Percentiles rank a stretch among this genome's conserved stretches.
Conservation (phyloP, 2,329 filamentous ascomycete species). For the Verticillium isaacii region DNA sequence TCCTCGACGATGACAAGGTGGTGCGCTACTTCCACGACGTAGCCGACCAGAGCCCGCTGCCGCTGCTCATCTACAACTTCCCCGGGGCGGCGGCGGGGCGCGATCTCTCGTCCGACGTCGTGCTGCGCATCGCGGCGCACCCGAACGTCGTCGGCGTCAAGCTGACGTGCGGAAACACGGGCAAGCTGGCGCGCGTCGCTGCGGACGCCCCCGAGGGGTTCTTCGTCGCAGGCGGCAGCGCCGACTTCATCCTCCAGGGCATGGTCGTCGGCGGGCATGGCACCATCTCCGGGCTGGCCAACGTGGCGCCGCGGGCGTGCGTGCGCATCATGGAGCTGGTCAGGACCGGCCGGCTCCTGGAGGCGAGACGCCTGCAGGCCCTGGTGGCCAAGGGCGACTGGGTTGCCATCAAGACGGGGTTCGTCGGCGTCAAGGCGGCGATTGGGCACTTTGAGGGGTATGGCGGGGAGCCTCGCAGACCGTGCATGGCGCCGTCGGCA, state of each 20-base stretch:
- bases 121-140: constrained; percentile 45
- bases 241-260: constrained; percentile 70
- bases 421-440: constrained; percentile 42
- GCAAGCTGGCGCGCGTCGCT: constrained; percentile 58
- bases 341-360: constrained; percentile 47
- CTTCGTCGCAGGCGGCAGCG: constrained; percentile 67
- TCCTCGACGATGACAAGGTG: constrained; percentile 53
- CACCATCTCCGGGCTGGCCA: constrained; percentile 67
- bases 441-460: constrained; percentile 34
- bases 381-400: constrained; percentile 40
- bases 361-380: constrained; percentile 49
- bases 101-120: constrained; percentile 52
- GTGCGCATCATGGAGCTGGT: constrained; percentile 57
- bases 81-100: constrained; percentile 52
- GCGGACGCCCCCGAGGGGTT: constrained; percentile 37
- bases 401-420: constrained; percentile 42
- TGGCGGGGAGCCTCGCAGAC: constrained; percentile 32
- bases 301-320: constrained; percentile 63
- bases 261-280: constrained; percentile 66
- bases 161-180: constrained; percentile 60
- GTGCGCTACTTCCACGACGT: constrained; percentile 58
- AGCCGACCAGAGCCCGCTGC: constrained; percentile 51
- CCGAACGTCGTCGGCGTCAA: constrained; percentile 61
- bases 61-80: constrained; percentile 61
- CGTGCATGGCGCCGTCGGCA: constrained; percentile 28